These are phyloP conservation scores for Sedum album DNA, from an alignment of 164 flowering plant species.

Conservation along the genomic window DNA sequence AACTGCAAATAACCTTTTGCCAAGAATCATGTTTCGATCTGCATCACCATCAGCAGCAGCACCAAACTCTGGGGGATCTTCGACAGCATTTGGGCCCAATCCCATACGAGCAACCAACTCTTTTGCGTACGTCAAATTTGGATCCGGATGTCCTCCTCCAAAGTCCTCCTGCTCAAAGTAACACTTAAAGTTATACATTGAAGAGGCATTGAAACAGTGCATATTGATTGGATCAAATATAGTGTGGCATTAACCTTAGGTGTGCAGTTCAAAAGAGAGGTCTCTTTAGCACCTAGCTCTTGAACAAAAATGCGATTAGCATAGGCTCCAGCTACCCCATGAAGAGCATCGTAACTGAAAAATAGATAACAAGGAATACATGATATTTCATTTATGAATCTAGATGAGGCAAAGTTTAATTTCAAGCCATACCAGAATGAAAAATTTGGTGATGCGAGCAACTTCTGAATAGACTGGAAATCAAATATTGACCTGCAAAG, in stretches of 20 bases:
- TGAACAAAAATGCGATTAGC: slow-evolving; percentile 90
- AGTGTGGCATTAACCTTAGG: slow-evolving; percentile 57
- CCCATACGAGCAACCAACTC: slow-evolving; percentile 97
- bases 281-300: slow-evolving; percentile 88
- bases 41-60: slow-evolving; percentile 99
- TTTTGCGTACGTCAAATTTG: slow-evolving; percentile 96
- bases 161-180: slow-evolving; percentile 69
- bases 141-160: slow-evolving; percentile 99
- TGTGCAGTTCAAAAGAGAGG: slow-evolving; percentile 68
- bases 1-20: slow-evolving; percentile 60
- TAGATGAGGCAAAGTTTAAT: not conserved
- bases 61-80: slow-evolving; percentile 94
- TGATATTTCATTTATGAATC: not conserved
- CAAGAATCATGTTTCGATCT: slow-evolving; percentile 96
- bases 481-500: slow-evolving; percentile 80
- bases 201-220: not conserved
- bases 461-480: slow-evolving; percentile 68
- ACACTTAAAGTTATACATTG: slow-evolving; percentile 7
- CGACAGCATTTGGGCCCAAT: slow-evolving; percentile 39
- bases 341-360: slow-evolving; percentile 82
- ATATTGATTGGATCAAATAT: not conserved
- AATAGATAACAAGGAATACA: not conserved
- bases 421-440: slow-evolving; percentile 63
- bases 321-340: slow-evolving; percentile 97
- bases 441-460: slow-evolving; percentile 78